Evolutionary conservation across 2,329 filamentous ascomycete genomes (phyloP).

Genomic region (Chaetomium olivaceum): DNA sequence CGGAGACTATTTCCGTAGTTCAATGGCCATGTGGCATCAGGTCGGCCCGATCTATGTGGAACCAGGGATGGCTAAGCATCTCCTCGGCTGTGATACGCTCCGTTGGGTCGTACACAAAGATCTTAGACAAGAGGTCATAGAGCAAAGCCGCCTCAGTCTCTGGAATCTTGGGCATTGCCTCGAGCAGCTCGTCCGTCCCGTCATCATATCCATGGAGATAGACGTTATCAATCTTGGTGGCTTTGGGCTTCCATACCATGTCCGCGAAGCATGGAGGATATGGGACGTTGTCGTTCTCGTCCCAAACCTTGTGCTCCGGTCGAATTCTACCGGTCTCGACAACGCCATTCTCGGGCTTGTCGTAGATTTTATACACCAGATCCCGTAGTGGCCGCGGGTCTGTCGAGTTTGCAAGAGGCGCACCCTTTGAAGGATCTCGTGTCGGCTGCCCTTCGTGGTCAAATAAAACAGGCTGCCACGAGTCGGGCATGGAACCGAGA

Average conservation of each 20-base stretch:
- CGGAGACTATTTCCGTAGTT: no score
- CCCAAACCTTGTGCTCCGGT: background rate
- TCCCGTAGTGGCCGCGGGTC: no score
- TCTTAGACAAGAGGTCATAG: background rate
- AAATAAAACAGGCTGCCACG: no score
- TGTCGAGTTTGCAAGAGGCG: no score
- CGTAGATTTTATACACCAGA: no score
- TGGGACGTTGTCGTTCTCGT: conserved; percentile 1
- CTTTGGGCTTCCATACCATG: conserved; percentile 3
- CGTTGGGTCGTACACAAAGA: conserved; percentile 3
- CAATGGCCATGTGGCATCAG: no score
- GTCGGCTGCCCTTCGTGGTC: no score
- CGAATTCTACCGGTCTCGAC: background rate
- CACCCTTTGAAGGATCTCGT: no score
- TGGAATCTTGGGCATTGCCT: background rate
- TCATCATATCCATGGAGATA: background rate
- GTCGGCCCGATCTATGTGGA: background rate
- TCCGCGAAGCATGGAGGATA: background rate
- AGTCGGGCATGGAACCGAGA: no score
- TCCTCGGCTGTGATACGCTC: background rate
- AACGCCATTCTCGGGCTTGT: no score
- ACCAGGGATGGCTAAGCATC: conserved; percentile 1
- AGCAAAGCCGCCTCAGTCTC: conserved; percentile 7
- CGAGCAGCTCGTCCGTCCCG: conserved; percentile 3
- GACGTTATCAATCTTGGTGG: background rate